These are phyloP conservation scores for Petasospora rhodanensis DNA, from an alignment of 1,139 yeast species.

Conservation along the genomic window DNA sequence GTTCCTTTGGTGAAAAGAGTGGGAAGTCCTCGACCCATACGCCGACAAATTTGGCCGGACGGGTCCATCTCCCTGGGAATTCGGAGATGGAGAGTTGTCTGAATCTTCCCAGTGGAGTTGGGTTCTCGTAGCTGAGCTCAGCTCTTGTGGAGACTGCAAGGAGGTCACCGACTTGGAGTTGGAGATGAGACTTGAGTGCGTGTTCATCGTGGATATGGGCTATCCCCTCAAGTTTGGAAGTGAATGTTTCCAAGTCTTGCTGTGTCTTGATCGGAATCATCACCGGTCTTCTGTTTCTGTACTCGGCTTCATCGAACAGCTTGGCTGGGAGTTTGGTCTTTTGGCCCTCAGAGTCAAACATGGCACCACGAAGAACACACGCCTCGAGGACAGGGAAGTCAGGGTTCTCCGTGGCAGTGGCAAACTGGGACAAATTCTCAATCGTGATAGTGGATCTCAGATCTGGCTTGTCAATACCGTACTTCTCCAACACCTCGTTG, in stretches of 20 bases:
- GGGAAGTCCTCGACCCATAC: constrained; percentile 92
- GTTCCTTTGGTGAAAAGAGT: constrained; percentile 70
- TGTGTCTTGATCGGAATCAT: constrained; percentile 44
- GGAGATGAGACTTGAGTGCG: constrained; percentile 32
- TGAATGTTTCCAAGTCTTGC: constrained; percentile 42
- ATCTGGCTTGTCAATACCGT: constrained; percentile 96
- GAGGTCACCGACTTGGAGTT: constrained; percentile 64
- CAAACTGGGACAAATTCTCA: constrained; percentile 40
- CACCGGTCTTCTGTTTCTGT: constrained; percentile 56
- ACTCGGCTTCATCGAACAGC: constrained; percentile 42
- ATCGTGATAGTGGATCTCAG: constrained; percentile 60
- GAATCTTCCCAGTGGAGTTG: constrained; percentile 88
- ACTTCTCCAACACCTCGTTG: constrained; percentile 60
- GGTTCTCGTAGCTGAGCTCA: constrained; percentile 71
- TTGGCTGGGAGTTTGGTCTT: constrained; percentile 35
- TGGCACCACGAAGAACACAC: constrained; percentile 53
- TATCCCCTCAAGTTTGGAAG: constrained; percentile 31
- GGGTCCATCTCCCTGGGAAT: constrained; percentile 40
- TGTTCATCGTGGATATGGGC: constrained; percentile 29
- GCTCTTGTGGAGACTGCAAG: constrained; percentile 74
- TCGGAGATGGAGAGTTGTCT: constrained; percentile 66
- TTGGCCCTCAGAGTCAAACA: constrained; percentile 26
- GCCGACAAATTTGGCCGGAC: constrained; percentile 47
- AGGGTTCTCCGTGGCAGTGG: constrained; percentile 31
- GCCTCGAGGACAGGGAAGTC: constrained; percentile 65